Conservation (phyloP, 139 green algal species). For the Volvox africanus region DNA sequence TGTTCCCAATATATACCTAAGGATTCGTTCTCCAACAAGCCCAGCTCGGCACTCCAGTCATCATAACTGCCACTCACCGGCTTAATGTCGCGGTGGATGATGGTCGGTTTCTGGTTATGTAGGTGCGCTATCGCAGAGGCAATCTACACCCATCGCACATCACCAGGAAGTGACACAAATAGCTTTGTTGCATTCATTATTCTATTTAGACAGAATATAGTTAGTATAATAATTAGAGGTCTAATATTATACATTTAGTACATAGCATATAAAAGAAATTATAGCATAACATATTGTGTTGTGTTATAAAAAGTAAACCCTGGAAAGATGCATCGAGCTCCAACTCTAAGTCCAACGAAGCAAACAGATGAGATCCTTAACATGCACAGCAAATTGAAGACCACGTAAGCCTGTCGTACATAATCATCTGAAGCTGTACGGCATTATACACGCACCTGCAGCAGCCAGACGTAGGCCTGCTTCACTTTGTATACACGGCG, state of each 20-base stretch:
- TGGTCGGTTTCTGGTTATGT: neutral
- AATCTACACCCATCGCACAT: neutral
- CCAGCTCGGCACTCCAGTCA: no score
- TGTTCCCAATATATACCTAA: no score
- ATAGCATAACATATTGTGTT: no score
- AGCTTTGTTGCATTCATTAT: no score
- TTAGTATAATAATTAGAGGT: no score
- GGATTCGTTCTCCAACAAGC: no score
- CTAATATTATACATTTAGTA: no score
- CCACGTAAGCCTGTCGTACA: neutral
- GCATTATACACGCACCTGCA: neutral
- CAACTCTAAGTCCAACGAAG: no score
- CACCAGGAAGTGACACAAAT: neutral
- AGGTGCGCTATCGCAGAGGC: conserved; percentile 1
- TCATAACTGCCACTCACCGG: neutral
- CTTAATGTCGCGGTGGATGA: conserved; percentile 34
- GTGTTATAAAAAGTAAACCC: no score
- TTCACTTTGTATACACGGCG: neutral
- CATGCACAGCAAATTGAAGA: neutral
- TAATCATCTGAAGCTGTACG: neutral
- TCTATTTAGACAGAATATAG: no score
- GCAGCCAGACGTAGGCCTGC: neutral
- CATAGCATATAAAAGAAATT: no score
- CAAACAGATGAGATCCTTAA: neutral
- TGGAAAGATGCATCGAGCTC: no score